Evolutionary conservation across 2,329 filamentous ascomycete genomes (phyloP).

Genomic region (Didymella keratinophila): DNA sequence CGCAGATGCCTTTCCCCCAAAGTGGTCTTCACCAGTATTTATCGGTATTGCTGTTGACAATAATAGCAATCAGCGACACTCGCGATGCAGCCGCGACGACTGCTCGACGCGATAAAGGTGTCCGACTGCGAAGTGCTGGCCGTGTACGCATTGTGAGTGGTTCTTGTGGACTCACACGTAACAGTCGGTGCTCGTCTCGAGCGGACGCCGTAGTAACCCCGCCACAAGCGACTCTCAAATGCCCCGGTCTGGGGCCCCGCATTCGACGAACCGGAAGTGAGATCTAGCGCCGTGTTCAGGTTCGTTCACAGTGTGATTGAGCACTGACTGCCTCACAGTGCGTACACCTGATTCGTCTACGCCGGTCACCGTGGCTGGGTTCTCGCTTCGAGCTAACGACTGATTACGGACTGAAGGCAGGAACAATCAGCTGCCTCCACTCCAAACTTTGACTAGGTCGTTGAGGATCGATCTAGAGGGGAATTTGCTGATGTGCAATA

Average conservation of each 20-base stretch:
- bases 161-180: not conserved
- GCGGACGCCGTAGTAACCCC: not conserved
- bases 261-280: not conserved
- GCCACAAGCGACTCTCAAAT: not conserved
- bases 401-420: not conserved
- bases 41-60: conserved; percentile 1
- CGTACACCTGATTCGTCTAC: not conserved
- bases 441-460: conserved; percentile 39
- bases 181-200: conserved; percentile 14
- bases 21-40: conserved; percentile 2
- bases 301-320: not conserved
- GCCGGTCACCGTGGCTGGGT: not conserved
- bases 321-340: not conserved
- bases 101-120: conserved; percentile 11
- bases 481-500: conserved; percentile 35
- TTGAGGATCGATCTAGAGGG: conserved; percentile 37
- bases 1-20: not conserved
- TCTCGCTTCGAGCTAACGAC: conserved; percentile 11
- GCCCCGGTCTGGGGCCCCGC: conserved; percentile 3
- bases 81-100: conserved; percentile 1
- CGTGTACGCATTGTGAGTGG: not conserved
- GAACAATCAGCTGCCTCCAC: conserved; percentile 10
- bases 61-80: not conserved
- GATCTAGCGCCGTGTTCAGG: not conserved
- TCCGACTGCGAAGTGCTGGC: not conserved